Evolutionary conservation across 805 yeast species (phyloP), one percentile per base, ranked within the genome.

Genomic region (Yamadazyma laniorum): DNA sequence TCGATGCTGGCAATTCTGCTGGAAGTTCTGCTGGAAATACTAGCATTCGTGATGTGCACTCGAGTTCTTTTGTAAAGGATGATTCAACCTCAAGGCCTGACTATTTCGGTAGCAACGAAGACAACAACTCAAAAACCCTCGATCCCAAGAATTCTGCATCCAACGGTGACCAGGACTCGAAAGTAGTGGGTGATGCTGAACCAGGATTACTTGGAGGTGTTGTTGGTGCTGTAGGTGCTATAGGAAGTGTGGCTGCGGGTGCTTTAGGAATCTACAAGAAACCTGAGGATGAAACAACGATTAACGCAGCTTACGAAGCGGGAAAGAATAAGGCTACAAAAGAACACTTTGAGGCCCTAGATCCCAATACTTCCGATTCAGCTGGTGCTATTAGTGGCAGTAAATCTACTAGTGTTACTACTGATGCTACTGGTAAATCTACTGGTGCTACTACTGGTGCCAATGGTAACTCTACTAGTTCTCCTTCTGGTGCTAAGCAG

Each of bases 221-320:
- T 17, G 53, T 55, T 13, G 58, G 58, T 16, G 60, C 57, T 13
- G 13, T 54, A 16, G 60, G 60, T 31, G 47, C 45, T 27, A 45
- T 27, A 18, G 47, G 47, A 25, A 37, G 44, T 27, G 31, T 39
- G 8, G 49, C 49, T n/a, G 47, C 48, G 18, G 44, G 44, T 21
- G 44, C 41, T 13, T 36, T 42, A 31, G 46, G 46, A 3, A 25
- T 32, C 13, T 8, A 26, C 15, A 17, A 21, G 7, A 18, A 14
- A 14, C 13, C 32, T 11, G 38, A 40, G 11, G 42, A 42, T 5
- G 33, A 42, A 25, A 28, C 23, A 12, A 27, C 36, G 12, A 32
- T 44, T 13, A 32, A 42, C 16, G 30, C 18, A 21, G 44, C 49
- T 21, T 45, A 42, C 28, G 47, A 45, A 32, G 49, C 46, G 21